These are phyloP conservation scores for Tausonia pullulans DNA, from an alignment of 1,284 basidiomycete species.

Conservation along the genomic window DNA sequence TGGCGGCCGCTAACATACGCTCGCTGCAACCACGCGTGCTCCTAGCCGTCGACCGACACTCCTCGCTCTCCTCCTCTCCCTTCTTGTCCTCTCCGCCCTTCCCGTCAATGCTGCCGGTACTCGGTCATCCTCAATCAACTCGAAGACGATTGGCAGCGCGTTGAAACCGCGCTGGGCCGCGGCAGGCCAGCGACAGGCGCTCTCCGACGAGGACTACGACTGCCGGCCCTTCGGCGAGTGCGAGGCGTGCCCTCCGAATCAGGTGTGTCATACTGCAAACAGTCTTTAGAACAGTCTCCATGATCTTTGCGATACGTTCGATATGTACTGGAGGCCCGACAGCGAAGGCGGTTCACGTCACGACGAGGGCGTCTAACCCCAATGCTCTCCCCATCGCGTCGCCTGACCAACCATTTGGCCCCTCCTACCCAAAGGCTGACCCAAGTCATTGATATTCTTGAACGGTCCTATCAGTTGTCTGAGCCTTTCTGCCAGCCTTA, in stretches of 20 bases:
- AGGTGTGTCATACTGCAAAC: slow-evolving; percentile 37
- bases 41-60: too few relatives aligned
- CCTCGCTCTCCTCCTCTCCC: too few relatives aligned
- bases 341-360: neutral
- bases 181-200: too few relatives aligned
- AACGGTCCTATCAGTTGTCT: slow-evolving; percentile 44
- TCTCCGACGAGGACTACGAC: slow-evolving; percentile 23
- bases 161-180: too few relatives aligned
- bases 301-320: neutral
- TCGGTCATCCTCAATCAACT: too few relatives aligned
- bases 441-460: neutral
- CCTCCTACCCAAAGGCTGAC: neutral
- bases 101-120: too few relatives aligned
- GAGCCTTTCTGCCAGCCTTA: slow-evolving; percentile 85
- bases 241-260: slow-evolving; percentile 66
- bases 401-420: neutral
- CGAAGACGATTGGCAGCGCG: too few relatives aligned
- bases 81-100: too few relatives aligned
- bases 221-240: slow-evolving; percentile 70
- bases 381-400: neutral
- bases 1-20: too few relatives aligned
- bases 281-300: neutral
- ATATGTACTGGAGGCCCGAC: neutral
- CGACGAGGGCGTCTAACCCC: neutral
- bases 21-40: too few relatives aligned